phyloP scores from a whole-genome alignment of 202 grass and related monocot species.

The Alloteropsis angusta region DNA sequence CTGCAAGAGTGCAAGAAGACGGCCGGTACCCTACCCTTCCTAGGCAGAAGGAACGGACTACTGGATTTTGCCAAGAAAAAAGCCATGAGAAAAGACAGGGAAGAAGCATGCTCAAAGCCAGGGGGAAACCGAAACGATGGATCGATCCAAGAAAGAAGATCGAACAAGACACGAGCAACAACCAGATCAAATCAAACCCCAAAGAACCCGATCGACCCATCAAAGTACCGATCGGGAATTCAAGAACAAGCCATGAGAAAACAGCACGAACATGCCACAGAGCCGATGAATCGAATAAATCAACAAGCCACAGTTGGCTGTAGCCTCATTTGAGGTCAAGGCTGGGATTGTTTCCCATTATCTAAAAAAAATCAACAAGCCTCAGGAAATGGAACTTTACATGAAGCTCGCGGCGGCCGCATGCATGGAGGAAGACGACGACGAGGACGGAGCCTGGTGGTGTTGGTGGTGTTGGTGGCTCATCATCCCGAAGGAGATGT shows the following conservation, averaged over 20 bases:
- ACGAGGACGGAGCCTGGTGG: conserved; percentile 39
- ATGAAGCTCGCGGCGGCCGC: conserved; percentile 54
- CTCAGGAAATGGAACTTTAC: conserved; percentile 18
- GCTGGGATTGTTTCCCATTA: too few species aligned
- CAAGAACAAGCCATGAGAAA: not conserved
- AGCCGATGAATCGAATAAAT: not conserved
- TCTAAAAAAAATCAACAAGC: not conserved
- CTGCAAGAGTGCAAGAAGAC: not conserved
- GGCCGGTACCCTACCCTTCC: not conserved
- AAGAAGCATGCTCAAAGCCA: not conserved
- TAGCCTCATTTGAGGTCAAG: too few species aligned
- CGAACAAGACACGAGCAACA: not conserved
- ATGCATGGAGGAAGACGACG: conserved; percentile 77
- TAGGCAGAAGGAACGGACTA: not conserved
- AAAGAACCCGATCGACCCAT: too few species aligned
- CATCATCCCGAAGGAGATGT: conserved; percentile 80
- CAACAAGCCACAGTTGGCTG: too few species aligned
- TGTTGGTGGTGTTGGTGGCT: conserved; percentile 3
- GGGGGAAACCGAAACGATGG: not conserved
- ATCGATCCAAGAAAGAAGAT: conserved; percentile 11
- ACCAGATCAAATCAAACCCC: not conserved
- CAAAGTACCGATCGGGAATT: not conserved
- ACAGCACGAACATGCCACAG: not conserved
- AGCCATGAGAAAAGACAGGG: not conserved
- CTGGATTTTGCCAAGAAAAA: not conserved